phyloP scores from a whole-genome alignment of 495 filamentous ascomycete species.

The Massariosphaeria phaeospora region DNA sequence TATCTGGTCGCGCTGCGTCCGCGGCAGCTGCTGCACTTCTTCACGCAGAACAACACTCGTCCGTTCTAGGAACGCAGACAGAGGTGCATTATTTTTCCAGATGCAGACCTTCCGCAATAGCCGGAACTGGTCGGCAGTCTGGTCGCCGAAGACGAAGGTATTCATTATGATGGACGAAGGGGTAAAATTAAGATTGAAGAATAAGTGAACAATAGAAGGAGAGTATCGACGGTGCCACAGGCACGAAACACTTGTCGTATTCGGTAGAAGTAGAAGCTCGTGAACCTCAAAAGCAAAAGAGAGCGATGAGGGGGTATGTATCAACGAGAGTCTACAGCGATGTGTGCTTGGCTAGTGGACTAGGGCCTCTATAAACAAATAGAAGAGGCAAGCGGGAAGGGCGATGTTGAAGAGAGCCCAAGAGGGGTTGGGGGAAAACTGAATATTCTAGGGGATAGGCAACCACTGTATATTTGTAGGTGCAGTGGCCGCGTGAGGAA shows the following conservation, averaged over 20 bases:
- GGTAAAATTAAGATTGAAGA: conserved; percentile 20
- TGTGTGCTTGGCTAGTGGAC: conserved; percentile 5
- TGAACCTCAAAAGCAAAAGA: background rate
- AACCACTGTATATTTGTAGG: conserved; percentile 34
- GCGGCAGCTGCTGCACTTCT: conserved; percentile 58
- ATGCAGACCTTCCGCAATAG: conserved; percentile 60
- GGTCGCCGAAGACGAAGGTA: conserved; percentile 62
- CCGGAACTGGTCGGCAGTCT: conserved; percentile 66
- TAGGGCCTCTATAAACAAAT: conserved; percentile 14
- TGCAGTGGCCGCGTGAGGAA: conserved; percentile 10
- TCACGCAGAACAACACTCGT: conserved; percentile 57
- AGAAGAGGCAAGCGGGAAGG: conserved; percentile 6
- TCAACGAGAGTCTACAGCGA: conserved; percentile 16
- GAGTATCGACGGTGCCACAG: background rate
- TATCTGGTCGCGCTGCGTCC: conserved; percentile 55
- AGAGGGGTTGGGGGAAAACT: conserved; percentile 13
- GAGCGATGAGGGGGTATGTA: background rate
- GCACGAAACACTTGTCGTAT: background rate
- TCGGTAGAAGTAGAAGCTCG: background rate
- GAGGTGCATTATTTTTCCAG: conserved; percentile 58
- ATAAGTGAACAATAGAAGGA: background rate
- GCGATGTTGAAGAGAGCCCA: conserved; percentile 18
- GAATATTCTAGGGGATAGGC: conserved; percentile 15
- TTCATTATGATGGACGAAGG: conserved; percentile 35
- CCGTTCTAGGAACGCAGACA: conserved; percentile 62